These are phyloP conservation scores for Glomus cerebriforme DNA, from an alignment of 192 early-diverging fungal species.

Conservation along the genomic window DNA sequence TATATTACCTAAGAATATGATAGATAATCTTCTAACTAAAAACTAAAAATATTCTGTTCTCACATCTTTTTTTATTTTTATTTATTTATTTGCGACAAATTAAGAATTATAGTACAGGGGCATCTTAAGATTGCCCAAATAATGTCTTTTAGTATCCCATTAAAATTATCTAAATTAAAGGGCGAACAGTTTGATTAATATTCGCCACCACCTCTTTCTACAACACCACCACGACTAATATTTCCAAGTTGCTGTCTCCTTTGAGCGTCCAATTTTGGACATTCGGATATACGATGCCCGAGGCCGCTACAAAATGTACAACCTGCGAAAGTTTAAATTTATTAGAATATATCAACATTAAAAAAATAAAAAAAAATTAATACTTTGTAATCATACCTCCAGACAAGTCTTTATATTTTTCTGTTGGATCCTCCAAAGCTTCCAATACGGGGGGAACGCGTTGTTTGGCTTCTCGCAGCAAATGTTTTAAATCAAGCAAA, in stretches of 20 bases:
- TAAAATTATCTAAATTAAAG: too few species aligned
- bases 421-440: constrained; percentile 85
- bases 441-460: constrained; percentile 85
- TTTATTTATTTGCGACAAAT: too few species aligned
- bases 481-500: constrained; percentile 90
- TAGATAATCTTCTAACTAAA: too few species aligned
- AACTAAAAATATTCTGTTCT: too few species aligned
- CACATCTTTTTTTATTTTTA: too few species aligned
- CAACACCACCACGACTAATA: constrained; percentile 29
- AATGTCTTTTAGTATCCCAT: too few species aligned
- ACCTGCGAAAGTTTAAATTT: constrained; percentile 52
- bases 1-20: too few species aligned
- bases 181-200: neutral
- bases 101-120: too few species aligned
- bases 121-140: too few species aligned
- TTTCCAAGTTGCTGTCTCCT: constrained; percentile 29
- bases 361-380: too few species aligned
- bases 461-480: constrained; percentile 91
- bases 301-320: constrained; percentile 96
- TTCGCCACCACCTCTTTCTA: constrained; percentile 29
- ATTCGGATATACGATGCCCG: constrained; percentile 88
- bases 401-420: constrained; percentile 77
- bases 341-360: constrained; percentile 3
- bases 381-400: constrained; percentile 47
- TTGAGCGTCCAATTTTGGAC: constrained; percentile 71